Evolutionary conservation across 2,329 filamentous ascomycete species (phyloP).

Genomic region (Cytospora piceae): DNA sequence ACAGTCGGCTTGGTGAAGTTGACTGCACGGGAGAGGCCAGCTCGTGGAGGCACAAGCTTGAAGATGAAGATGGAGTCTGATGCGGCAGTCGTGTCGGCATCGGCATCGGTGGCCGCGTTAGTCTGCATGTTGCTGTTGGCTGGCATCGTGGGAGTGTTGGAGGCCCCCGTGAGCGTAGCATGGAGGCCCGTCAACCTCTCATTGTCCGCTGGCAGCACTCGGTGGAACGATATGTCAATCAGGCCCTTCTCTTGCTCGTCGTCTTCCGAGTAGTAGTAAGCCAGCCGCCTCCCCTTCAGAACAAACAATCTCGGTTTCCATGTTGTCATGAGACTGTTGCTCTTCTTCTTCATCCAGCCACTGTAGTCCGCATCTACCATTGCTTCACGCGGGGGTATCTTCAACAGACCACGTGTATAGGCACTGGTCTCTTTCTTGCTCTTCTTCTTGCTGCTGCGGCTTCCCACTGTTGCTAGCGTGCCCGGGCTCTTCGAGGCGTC

Average conservation of each 20-base stretch:
- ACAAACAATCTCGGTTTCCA: constrained; percentile 98
- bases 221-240: constrained; percentile 97
- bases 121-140: constrained; percentile 51
- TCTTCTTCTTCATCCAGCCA: constrained; percentile 99
- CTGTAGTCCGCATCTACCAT: constrained; percentile 88
- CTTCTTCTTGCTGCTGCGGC: constrained; percentile 64
- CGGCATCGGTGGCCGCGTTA: constrained; percentile 50
- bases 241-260: constrained; percentile 92
- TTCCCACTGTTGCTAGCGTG: constrained; percentile 51
- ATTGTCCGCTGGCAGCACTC: constrained; percentile 91
- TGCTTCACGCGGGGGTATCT: constrained; percentile 80
- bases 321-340: constrained; percentile 91
- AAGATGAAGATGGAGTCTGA: constrained; percentile 88
- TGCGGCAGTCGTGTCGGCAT: constrained; percentile 47
- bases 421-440: constrained; percentile 95
- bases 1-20: constrained; percentile 98
- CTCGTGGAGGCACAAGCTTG: constrained; percentile 90
- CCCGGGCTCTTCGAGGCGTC: constrained; percentile 63
- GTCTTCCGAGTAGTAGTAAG: constrained; percentile 94
- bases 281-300: constrained; percentile 84
- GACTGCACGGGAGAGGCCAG: constrained; percentile 84
- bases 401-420: constrained; percentile 83
- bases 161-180: constrained; percentile 88
- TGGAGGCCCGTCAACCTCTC: constrained; percentile 89
- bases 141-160: constrained; percentile 63